Conservation (phyloP, 163 green algal genomes). For the Scenedesmus sp. region DNA sequence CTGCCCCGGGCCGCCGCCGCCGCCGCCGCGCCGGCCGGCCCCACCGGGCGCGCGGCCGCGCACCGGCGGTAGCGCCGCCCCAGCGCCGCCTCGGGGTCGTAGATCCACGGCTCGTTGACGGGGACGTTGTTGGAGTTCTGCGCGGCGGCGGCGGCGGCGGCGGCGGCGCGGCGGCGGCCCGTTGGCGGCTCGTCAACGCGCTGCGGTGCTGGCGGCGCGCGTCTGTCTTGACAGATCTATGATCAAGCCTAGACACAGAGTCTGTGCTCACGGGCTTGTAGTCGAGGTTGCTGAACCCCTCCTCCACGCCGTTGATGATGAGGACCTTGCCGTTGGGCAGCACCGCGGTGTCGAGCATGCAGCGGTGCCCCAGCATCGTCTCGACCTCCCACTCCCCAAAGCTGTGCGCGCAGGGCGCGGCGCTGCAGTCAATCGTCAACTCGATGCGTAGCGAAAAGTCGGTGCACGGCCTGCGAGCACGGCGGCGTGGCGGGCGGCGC, state of each 20-base stretch:
- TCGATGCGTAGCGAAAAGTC: slow-evolving; percentile 28
- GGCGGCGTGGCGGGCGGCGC: too few relatives aligned
- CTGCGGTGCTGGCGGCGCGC: too few relatives aligned
- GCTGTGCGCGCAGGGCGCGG: slow-evolving; percentile 6
- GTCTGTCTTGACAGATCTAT: too few relatives aligned
- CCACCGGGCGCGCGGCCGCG: too few relatives aligned
- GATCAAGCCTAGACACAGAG: neutral
- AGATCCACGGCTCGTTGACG: slow-evolving; percentile 42
- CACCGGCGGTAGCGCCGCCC: slow-evolving; percentile 20
- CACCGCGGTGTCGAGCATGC: slow-evolving; percentile 19
- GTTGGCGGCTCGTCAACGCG: too few relatives aligned
- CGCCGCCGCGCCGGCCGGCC: too few relatives aligned
- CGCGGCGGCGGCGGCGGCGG: neutral
- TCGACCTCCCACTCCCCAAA: slow-evolving; percentile 38
- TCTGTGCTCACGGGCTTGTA: neutral
- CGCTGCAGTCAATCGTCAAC: slow-evolving; percentile 14
- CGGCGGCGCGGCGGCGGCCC: neutral
- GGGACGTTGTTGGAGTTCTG: slow-evolving; percentile 22
- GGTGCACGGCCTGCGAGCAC: slow-evolving; percentile 10
- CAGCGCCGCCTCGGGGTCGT: slow-evolving; percentile 11
- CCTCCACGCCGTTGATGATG: slow-evolving; percentile 20
- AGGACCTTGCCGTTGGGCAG: slow-evolving; percentile 41
- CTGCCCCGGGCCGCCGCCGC: too few relatives aligned
- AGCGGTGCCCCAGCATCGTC: slow-evolving; percentile 22
- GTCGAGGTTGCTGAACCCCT: slow-evolving; percentile 9